Base-by-base conservation (phyloP, 106 monocot genomes). In the Cymbidium sinense region DNA sequence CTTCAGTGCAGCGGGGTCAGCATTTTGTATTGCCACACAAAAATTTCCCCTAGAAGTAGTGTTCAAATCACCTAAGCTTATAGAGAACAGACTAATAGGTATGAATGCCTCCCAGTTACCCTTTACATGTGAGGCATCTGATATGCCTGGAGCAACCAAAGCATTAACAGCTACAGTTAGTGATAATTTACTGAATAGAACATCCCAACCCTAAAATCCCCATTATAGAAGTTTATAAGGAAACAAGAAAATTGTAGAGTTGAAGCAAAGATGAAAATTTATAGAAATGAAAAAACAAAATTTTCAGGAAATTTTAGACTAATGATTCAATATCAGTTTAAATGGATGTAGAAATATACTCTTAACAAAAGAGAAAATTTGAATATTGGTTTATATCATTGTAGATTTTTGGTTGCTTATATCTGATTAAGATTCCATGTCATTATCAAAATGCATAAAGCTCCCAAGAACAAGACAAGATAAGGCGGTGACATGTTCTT, bases 21-120 rank as follows among this genome's bases (percentile, higher is more conserved):
- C 89, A 44, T 28, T 79, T 9, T 34, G 3, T 23, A 50, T 83
- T 21, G 89, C 86, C 75, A 89, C 84, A 58, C 89, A 89, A 77
- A 84, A 89, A 17, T 27, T 21, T 25, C 78, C 80, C 11, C 0
- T 41, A n/a, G 71, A 71, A 47, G 11, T 47, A 13, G 47, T 47
- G 47, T 47, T 47, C 13, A 11, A 11, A 47, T 47, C 17, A 27
- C 44, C 74, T 74, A 74, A 74, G n/a, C 44, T 74, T 74, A 43
- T 47, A 28, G 23, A 28, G 25, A 9, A 2, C 8, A 47, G 11
- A n/a, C 9, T 28, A 29, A 5, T 13, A 44, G 44, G 44, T 41
- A 74, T 28, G 13, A 74, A 43, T 21, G 43, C 27, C 44, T 74
- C 21, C 28, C 44, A 74, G 4, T 35, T 11, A 6, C 74, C 74